Conservation (phyloP, 371 early-diverging fungal species). For the Apophysomyces elegans region DNA sequence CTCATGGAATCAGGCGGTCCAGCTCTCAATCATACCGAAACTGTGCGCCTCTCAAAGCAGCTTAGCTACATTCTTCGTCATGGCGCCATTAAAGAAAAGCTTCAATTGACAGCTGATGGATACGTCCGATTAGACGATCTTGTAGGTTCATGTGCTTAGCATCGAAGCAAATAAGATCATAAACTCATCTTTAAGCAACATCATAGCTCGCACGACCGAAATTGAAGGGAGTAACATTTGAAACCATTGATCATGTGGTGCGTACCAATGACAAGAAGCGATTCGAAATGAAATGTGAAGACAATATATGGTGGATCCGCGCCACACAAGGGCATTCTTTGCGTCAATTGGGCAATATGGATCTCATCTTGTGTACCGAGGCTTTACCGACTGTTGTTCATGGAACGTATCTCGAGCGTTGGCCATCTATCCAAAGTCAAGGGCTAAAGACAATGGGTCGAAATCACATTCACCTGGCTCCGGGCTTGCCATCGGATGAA, state of each 20-base stretch:
- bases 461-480: slow-evolving; percentile 89
- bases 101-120: slow-evolving; percentile 76
- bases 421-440: slow-evolving; percentile 61
- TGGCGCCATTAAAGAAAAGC: slow-evolving; percentile 78
- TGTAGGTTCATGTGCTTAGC: slow-evolving; percentile 25
- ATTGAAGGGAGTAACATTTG: slow-evolving; percentile 57
- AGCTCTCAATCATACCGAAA: not conserved
- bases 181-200: not conserved
- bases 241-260: slow-evolving; percentile 66
- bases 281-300: slow-evolving; percentile 55
- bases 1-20: not conserved
- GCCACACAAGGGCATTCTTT: slow-evolving; percentile 91
- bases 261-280: slow-evolving; percentile 82
- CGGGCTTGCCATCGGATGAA: slow-evolving; percentile 67
- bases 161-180: not conserved
- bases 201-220: slow-evolving; percentile 49
- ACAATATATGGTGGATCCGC: slow-evolving; percentile 63
- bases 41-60: slow-evolving; percentile 68
- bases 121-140: slow-evolving; percentile 70
- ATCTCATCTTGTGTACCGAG: slow-evolving; percentile 35
- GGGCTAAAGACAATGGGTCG: slow-evolving; percentile 83
- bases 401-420: slow-evolving; percentile 69
- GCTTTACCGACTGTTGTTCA: slow-evolving; percentile 46
- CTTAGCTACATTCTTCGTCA: slow-evolving; percentile 85
- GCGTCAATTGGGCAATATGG: slow-evolving; percentile 45